phyloP scores from a whole-genome alignment of 257 asterid species.

The Lithospermum erythrorhizon region DNA sequence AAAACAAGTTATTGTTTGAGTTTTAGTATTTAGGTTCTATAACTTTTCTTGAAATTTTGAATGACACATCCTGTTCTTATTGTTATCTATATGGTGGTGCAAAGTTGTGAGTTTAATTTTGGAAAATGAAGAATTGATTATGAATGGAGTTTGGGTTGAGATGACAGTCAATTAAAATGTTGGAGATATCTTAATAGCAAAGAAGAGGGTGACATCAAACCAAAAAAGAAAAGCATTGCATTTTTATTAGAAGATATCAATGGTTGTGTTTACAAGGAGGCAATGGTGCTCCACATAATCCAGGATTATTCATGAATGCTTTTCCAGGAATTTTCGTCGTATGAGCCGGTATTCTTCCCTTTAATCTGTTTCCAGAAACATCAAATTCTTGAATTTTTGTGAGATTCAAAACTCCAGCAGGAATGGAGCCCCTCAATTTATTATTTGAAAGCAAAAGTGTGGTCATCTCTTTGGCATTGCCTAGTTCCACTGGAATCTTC shows the following conservation, averaged over 20 bases:
- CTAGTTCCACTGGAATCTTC: constrained; percentile 37
- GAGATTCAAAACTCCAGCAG: constrained; percentile 38
- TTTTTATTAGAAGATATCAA: background rate
- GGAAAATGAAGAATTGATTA: too few relatives aligned
- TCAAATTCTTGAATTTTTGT: constrained; percentile 25
- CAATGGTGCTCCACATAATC: constrained; percentile 71
- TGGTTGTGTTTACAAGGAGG: constrained; percentile 37
- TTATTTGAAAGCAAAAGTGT: constrained; percentile 37
- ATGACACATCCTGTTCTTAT: too few relatives aligned
- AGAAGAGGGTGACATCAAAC: too few relatives aligned
- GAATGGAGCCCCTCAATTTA: constrained; percentile 45
- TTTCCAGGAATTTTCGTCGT: constrained; percentile 26
- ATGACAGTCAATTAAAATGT: too few relatives aligned
- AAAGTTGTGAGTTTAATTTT: too few relatives aligned
- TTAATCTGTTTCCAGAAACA: constrained; percentile 40
- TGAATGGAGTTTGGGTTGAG: too few relatives aligned
- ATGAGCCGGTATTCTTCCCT: constrained; percentile 54
- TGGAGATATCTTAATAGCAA: too few relatives aligned
- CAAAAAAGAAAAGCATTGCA: background rate
- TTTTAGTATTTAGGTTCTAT: too few relatives aligned
- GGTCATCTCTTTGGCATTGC: constrained; percentile 19
- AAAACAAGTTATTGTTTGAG: too few relatives aligned
- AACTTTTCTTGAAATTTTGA: too few relatives aligned
- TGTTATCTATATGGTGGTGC: too few relatives aligned
- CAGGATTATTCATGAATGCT: constrained; percentile 39